Evolutionary conservation across 306 rosid species (phyloP).

Genomic region (Corylus americana): DNA sequence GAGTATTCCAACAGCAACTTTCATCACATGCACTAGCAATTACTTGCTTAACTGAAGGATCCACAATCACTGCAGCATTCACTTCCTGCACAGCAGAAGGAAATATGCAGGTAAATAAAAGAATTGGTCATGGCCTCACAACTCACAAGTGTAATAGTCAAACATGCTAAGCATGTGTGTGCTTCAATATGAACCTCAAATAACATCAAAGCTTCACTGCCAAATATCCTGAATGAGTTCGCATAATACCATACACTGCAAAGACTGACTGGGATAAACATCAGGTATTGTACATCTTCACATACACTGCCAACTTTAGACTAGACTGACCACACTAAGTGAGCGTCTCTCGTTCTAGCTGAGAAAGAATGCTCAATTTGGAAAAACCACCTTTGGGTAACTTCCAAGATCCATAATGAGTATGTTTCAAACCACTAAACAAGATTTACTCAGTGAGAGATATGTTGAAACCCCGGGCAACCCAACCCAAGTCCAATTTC

Average conservation of each 20-base stretch:
- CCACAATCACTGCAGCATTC: conserved; percentile 92
- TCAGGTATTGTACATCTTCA: background rate
- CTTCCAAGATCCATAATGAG: background rate
- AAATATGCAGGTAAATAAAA: background rate
- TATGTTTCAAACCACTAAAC: background rate
- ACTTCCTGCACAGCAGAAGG: conserved; percentile 48
- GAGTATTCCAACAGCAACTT: conserved; percentile 43
- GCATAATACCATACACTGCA: background rate
- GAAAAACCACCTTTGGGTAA: background rate
- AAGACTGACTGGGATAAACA: background rate
- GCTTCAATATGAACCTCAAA: background rate
- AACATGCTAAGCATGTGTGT: background rate
- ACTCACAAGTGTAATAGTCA: background rate
- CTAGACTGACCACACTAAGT: background rate
- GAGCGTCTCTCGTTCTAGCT: background rate
- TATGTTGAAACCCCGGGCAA: background rate
- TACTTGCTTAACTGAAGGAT: conserved; percentile 67
- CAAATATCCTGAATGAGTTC: background rate
- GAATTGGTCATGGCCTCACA: background rate
- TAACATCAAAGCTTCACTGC: background rate
- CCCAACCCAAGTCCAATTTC: background rate
- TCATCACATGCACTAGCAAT: conserved; percentile 75
- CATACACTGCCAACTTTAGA: background rate
- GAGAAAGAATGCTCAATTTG: background rate
- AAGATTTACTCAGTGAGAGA: background rate